Evolutionary conservation across 495 filamentous ascomycete genomes (phyloP), one percentile per base, ranked within the genome.

Genomic region (Filosporella fistucella): DNA sequence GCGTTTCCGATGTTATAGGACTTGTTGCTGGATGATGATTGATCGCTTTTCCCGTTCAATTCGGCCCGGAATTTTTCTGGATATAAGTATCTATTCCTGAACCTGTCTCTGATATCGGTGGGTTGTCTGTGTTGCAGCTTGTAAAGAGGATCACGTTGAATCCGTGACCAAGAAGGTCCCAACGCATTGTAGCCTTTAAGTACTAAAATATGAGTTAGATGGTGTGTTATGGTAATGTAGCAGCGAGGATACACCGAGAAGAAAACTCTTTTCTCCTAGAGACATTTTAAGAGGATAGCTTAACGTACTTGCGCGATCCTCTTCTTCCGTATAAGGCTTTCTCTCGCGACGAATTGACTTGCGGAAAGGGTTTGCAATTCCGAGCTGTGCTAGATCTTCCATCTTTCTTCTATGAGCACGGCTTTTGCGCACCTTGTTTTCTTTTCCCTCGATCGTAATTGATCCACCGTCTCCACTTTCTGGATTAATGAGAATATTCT

Each of bases 61-160:
- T 53, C 55, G 12, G 11, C 24, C n/a, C 50, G 45, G 21, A 58
- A 93, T 38, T 82, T 76, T 29, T 86, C 78, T 6, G 89, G 87
- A 52, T 84, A 90, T 43, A 38, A 21, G 13, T 14, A 35, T 14
- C 83, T 85, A 49, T 86, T 89, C 16, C 90, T 76, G 43, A 94
- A 84, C 6, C 89, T 75, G 63, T 96, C 90, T 39, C 90, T 72
- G 11, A 96, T 67, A 58, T 96, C 88, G 4, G 86, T 89, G 2
- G 88, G 79, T 29, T 80, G 76, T 46, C 89, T 76, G 56, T 71
- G 78, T 8, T 71, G 64, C 10, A 96, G 68, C 16, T 82, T 74
- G 39, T 91, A 75, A 13, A 72, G 70, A 10, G 75, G 66, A 56
- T 95, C 88, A 39, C 82, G 74, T 53, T 84, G 81, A 21, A 96